A percentile compares a stretch with the other conserved stretches of the same genome.
Evolutionary conservation across 345 rosid genomes (phyloP).

Genomic region (Bruguiera gymnorhiza): DNA sequence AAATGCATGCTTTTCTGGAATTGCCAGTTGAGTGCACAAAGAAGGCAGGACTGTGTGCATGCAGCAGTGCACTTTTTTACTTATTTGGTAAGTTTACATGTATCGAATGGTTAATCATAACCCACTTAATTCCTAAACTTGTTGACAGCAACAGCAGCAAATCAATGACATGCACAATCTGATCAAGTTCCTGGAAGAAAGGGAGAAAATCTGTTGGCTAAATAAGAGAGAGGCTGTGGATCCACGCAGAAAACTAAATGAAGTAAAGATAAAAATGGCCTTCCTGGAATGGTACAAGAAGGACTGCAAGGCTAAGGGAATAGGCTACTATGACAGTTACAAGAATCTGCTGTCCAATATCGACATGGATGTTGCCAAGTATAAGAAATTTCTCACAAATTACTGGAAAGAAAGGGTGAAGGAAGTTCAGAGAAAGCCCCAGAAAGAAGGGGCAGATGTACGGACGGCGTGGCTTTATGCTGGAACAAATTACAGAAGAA

Average conservation of each 20-base stretch:
- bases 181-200: slow-evolving; percentile 21
- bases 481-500: slow-evolving; percentile 54
- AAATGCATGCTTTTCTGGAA: neutral
- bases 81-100: too few species aligned
- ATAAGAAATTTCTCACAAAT: slow-evolving; percentile 23
- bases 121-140: neutral
- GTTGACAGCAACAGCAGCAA: slow-evolving; percentile 25
- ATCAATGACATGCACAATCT: slow-evolving; percentile 6
- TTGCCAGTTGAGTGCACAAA: neutral
- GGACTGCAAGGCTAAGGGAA: slow-evolving; percentile 14
- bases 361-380: neutral
- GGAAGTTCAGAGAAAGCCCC: slow-evolving; percentile 51
- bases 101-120: neutral
- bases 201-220: slow-evolving; percentile 11
- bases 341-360: slow-evolving; percentile 6
- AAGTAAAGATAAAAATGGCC: slow-evolving; percentile 40
- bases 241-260: slow-evolving; percentile 33
- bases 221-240: slow-evolving; percentile 24
- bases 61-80: too few species aligned
- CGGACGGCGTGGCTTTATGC: slow-evolving; percentile 36
- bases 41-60: neutral
- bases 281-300: slow-evolving; percentile 65
- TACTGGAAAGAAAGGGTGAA: slow-evolving; percentile 54
- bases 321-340: slow-evolving; percentile 62
- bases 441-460: slow-evolving; percentile 30